These are phyloP conservation scores for Pichia cabralensis DNA, from an alignment of 805 yeast species.

Conservation along the genomic window DNA sequence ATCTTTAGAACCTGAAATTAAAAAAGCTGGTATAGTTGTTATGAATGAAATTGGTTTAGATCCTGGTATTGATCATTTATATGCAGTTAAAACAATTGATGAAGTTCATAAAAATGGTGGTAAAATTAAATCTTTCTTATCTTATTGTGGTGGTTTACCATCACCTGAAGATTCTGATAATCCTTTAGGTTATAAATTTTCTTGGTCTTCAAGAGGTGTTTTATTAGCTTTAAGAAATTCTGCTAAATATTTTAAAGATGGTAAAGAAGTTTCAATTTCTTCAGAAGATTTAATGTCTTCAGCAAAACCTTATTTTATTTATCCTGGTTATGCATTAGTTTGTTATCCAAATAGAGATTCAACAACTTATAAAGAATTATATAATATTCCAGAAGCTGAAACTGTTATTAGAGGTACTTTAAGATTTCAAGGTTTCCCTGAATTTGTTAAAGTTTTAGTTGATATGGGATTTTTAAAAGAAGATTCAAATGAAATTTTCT, in stretches of 20 bases:
- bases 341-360: conserved; percentile 98
- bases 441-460: conserved; percentile 89
- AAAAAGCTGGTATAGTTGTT: conserved; percentile 91
- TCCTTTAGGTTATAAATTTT: conserved; percentile 97
- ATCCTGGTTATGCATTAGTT: conserved; percentile 91
- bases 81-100: conserved; percentile 95
- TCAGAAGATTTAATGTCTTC: conserved; percentile 92
- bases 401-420: conserved; percentile 95
- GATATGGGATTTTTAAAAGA: conserved; percentile 90
- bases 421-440: conserved; percentile 98
- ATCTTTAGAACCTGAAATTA: conserved; percentile 77
- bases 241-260: conserved; percentile 84
- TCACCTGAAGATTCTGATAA: conserved; percentile 97
- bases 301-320: conserved; percentile 90
- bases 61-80: conserved; percentile 97
- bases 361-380: conserved; percentile 83
- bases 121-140: conserved; percentile 84
- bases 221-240: conserved; percentile 88
- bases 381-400: conserved; percentile 94
- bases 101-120: conserved; percentile 91
- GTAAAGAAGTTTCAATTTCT: conserved; percentile 65
- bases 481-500: conserved; percentile 50
- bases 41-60: conserved; percentile 99
- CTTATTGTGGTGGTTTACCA: conserved; percentile 98
- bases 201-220: conserved; percentile 99